These are phyloP conservation scores for Metschnikowia colocasiae DNA, from an alignment of 805 yeast species.

Conservation along the genomic window DNA sequence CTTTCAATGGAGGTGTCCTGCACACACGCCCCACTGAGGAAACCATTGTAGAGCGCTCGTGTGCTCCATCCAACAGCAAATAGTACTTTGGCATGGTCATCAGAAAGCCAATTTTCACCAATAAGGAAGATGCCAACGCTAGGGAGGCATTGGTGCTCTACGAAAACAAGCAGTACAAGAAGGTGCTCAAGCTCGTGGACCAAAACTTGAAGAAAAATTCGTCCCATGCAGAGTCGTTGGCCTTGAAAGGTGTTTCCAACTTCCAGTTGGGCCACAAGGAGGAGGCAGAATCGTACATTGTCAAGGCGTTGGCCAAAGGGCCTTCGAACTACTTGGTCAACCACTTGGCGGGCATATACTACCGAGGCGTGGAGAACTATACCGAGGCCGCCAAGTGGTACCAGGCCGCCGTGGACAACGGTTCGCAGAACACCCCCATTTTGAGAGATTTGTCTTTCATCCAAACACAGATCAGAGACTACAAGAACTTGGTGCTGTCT, in stretches of 20 bases:
- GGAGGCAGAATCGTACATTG: slow-evolving; percentile 62
- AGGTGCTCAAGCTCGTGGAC: slow-evolving; percentile 75
- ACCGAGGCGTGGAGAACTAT: slow-evolving; percentile 66
- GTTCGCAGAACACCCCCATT: slow-evolving; percentile 73
- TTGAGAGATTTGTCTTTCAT: slow-evolving; percentile 76
- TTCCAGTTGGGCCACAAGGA: slow-evolving; percentile 53
- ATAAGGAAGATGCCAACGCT: slow-evolving; percentile 73
- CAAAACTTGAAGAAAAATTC: slow-evolving; percentile 70
- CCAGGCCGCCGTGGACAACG: slow-evolving; percentile 68
- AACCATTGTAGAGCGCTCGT: slow-evolving; percentile 1
- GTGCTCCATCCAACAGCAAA: neutral
- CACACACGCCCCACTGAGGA: neutral
- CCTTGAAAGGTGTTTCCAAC: slow-evolving; percentile 76
- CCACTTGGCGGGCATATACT: slow-evolving; percentile 83
- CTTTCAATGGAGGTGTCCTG: neutral
- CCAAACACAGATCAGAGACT: slow-evolving; percentile 79
- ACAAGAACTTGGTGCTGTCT: slow-evolving; percentile 54
- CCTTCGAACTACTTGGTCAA: slow-evolving; percentile 65
- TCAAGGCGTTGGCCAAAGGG: slow-evolving; percentile 58
- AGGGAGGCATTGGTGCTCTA: slow-evolving; percentile 78
- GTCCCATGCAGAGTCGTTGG: slow-evolving; percentile 72
- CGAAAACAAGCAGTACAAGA: slow-evolving; percentile 83
- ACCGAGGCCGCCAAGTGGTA: slow-evolving; percentile 77
- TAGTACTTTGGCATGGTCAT: slow-evolving; percentile 9
- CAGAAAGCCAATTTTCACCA: slow-evolving; percentile 33